phyloP scores from a whole-genome alignment of 495 filamentous ascomycete species.

The Cryomyces minteri region DNA sequence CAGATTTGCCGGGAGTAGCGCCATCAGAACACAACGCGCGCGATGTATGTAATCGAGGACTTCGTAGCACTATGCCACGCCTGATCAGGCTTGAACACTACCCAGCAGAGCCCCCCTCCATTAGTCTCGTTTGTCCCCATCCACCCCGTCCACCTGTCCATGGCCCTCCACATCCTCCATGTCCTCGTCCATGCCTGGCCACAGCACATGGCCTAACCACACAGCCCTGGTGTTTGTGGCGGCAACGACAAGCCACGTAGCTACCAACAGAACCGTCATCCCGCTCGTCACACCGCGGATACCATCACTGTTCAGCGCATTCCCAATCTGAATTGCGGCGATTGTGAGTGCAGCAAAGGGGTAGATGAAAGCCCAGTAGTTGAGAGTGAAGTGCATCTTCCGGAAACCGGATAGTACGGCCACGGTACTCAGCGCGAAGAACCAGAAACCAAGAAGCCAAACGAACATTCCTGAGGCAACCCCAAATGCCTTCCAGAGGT shows the following conservation, averaged over 20 bases:
- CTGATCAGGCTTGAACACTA: no score
- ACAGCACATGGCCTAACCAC: slow-evolving; percentile 1
- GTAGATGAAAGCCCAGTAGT: slow-evolving; percentile 39
- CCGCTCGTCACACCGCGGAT: slow-evolving; percentile 19
- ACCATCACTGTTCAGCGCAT: slow-evolving; percentile 21
- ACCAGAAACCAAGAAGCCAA: slow-evolving; percentile 55
- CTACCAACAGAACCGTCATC: slow-evolving; percentile 6
- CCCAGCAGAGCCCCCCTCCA: no score
- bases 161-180: not conserved
- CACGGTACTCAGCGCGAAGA: slow-evolving; percentile 41
- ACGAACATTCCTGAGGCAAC: slow-evolving; percentile 38
- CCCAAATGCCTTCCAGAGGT: slow-evolving; percentile 21
- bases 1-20: no score
- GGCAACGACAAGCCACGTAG: slow-evolving; percentile 5
- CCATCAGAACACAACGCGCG: no score
- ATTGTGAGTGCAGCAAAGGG: slow-evolving; percentile 39
- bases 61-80: no score
- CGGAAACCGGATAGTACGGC: slow-evolving; percentile 31
- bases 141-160: no score
- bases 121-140: no score
- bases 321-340: slow-evolving; percentile 29
- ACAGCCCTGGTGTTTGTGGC: slow-evolving; percentile 4
- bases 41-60: no score
- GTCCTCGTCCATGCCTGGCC: slow-evolving; percentile 12
- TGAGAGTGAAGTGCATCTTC: slow-evolving; percentile 33